Evolutionary conservation across 2,329 filamentous ascomycete genomes (phyloP).

Genomic region (Verticillium tricorpus): DNA sequence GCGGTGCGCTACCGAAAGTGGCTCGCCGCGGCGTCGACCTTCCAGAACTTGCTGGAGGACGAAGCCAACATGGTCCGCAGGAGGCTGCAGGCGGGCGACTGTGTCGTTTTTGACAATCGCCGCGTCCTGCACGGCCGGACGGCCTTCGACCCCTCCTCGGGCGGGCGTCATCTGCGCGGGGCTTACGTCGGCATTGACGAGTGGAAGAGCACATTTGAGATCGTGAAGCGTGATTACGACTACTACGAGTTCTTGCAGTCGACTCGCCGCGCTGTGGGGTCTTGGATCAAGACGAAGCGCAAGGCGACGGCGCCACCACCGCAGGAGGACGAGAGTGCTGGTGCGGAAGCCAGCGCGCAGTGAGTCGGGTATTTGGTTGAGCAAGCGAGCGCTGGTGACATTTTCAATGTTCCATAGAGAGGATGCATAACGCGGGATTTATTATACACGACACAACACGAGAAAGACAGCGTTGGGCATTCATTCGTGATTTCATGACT

Average conservation of each 20-base stretch:
- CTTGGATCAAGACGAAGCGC: constrained; percentile 4
- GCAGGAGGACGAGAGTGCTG: neutral
- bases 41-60: constrained; percentile 56
- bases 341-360: too few relatives aligned
- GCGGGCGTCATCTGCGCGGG: constrained; percentile 78
- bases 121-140: constrained; percentile 79
- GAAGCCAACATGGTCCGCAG: constrained; percentile 60
- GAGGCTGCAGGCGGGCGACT: constrained; percentile 75
- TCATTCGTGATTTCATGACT: neutral
- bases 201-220: constrained; percentile 27
- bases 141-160: constrained; percentile 64
- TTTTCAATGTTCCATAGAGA: too few relatives aligned
- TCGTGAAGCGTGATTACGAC: neutral
- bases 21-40: constrained; percentile 45
- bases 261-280: neutral
- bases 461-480: neutral
- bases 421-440: too few relatives aligned
- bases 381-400: too few relatives aligned
- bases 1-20: constrained; percentile 27
- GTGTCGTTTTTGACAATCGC: constrained; percentile 88
- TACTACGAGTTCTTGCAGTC: neutral
- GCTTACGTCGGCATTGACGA: constrained; percentile 66
- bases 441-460: neutral
- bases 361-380: too few relatives aligned
- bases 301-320: constrained; percentile 10